phyloP scores from a whole-genome alignment of 352 stramenopile genomes.

The Albugo candida region DNA sequence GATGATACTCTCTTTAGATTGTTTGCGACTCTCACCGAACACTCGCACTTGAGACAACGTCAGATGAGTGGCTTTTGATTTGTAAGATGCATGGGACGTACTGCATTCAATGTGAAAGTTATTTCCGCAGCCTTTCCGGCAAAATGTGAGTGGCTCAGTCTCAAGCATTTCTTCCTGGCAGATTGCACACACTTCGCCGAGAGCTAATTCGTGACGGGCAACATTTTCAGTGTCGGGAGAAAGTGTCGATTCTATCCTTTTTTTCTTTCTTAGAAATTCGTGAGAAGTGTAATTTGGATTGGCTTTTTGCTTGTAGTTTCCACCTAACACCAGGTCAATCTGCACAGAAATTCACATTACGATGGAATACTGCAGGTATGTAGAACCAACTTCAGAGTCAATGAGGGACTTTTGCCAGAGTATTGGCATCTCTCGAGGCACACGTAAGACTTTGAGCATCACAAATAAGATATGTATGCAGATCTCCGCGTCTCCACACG shows the following conservation, averaged over 20 bases:
- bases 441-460: constrained; percentile 66
- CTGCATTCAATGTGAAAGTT: constrained; percentile 56
- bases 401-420: constrained; percentile 76
- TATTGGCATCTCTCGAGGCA: constrained; percentile 36
- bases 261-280: constrained; percentile 25
- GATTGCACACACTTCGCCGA: constrained; percentile 66
- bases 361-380: background rate
- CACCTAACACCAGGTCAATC: constrained; percentile 42
- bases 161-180: constrained; percentile 67
- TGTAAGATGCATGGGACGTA: constrained; percentile 10
- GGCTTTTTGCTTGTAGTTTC: constrained; percentile 30
- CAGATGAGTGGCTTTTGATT: background rate
- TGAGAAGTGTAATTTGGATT: constrained; percentile 6
- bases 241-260: constrained; percentile 7
- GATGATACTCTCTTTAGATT: constrained; percentile 71
- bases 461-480: constrained; percentile 74
- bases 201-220: constrained; percentile 32
- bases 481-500: constrained; percentile 50
- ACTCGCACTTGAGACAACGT: constrained; percentile 36
- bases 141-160: constrained; percentile 44
- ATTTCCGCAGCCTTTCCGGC: constrained; percentile 53
- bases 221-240: constrained; percentile 14
- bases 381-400: constrained; percentile 37
- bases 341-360: constrained; percentile 3
- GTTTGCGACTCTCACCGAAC: constrained; percentile 53